Conservation (phyloP, 2,329 filamentous ascomycete genomes). For the Penicillium digitatum region DNA sequence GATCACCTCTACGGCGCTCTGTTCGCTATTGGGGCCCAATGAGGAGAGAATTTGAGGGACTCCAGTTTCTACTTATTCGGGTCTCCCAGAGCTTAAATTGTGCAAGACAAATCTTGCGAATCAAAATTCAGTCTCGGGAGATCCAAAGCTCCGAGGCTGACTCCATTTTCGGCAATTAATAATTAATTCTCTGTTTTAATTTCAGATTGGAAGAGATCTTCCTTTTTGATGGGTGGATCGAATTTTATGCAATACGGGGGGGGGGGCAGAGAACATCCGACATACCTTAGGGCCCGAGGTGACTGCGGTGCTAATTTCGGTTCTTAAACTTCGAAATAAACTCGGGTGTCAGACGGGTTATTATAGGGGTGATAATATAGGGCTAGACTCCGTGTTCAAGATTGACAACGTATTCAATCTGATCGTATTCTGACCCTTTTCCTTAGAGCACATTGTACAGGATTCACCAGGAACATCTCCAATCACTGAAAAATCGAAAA, state of each 20-base stretch:
- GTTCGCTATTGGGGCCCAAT: too few relatives aligned
- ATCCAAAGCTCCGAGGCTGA: neutral
- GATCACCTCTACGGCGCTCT: too few relatives aligned
- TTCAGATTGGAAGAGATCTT: neutral
- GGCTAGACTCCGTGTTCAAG: neutral
- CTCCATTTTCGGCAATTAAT: neutral
- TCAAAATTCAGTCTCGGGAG: neutral
- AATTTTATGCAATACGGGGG: neutral
- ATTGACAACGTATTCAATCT: neutral
- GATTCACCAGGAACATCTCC: neutral
- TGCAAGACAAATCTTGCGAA: too few relatives aligned
- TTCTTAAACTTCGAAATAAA: conserved; percentile 4
- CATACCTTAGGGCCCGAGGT: conserved; percentile 7
- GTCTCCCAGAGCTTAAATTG: too few relatives aligned
- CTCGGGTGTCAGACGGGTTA: neutral
- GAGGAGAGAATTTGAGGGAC: too few relatives aligned
- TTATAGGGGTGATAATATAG: neutral
- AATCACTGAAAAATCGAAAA: neutral
- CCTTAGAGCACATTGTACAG: neutral
- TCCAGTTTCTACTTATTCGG: too few relatives aligned
- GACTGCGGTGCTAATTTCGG: conserved; percentile 3
- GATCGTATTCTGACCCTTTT: neutral
- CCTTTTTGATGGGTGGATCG: conserved; percentile 5
- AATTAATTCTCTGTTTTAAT: neutral
- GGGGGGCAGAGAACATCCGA: neutral